Conservation (phyloP, 192 early-diverging fungal genomes). For the Cetraspora pellucida region DNA sequence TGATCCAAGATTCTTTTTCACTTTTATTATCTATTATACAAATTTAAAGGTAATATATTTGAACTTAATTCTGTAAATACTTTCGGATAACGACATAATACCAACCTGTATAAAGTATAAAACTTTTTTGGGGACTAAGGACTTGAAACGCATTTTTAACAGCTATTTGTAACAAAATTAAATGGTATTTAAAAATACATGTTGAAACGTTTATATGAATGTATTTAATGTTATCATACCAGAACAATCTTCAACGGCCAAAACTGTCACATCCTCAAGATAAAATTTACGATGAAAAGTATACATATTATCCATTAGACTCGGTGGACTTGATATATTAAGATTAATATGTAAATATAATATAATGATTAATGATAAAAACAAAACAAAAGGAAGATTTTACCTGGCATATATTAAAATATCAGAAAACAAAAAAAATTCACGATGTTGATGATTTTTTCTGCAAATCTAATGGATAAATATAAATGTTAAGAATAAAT, state of each 20-base stretch:
- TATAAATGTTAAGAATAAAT: neutral
- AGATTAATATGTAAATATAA: neutral
- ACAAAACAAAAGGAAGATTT: neutral
- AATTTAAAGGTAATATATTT: too few species aligned
- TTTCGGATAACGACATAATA: neutral
- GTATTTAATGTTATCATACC: neutral
- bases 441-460: conserved; percentile 68
- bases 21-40: neutral
- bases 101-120: conserved; percentile 63
- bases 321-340: neutral
- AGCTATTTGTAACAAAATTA: conserved; percentile 50
- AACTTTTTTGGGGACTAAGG: conserved; percentile 79
- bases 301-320: conserved; percentile 60
- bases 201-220: neutral
- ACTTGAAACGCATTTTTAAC: conserved; percentile 75
- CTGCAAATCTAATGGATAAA: conserved; percentile 57
- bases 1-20: conserved; percentile 69
- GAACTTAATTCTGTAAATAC: neutral
- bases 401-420: conserved; percentile 69
- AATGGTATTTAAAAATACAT: conserved; percentile 18
- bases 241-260: conserved; percentile 12
- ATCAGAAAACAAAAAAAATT: conserved; percentile 78
- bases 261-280: conserved; percentile 59
- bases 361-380: neutral
- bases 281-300: conserved; percentile 71